Base-by-base conservation (phyloP, 2,329 filamentous ascomycete genomes). In the Cladosporium sp. region DNA sequence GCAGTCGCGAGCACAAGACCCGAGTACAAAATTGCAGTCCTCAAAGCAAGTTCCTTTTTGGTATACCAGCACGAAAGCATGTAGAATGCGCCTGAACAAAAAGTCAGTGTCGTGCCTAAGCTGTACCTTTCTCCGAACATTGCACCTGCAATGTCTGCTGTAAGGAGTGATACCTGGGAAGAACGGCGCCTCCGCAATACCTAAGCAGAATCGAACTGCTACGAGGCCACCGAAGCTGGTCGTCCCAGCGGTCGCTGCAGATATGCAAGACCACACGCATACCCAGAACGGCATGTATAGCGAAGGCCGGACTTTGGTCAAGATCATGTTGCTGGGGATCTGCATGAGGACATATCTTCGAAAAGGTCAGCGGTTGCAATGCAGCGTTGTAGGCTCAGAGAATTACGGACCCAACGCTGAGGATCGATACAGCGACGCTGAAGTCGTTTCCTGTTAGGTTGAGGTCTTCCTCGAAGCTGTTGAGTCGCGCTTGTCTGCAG, bases 371-470 rank as follows among this genome's bases (percentile, higher is more conserved):
- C 17, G 1, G 2, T 15, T 15, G 10, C 22, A 9, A 5, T n/a
- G 0, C 19, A 12, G 3, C 2, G 6, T 3, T 22, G 34, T 3
- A 12, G 20, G n/a, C n/a, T n/a, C n/a, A n/a, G 5, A 19, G 22
- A 4, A 24, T 15, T n/a, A 28, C 45, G 65, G 62, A 68, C 42
- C 44, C 53, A n/a, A 56, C 53, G 34, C 44, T 48, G 12, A 56
- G 71, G 63, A 83, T 80, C 59, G 76, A 78, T 3, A 78, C 81
- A 13, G 78, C 78, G 1, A 83, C 69, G 61, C 83, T 83, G 65
- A 81, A 84, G 48, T 85, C 79, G 1, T 79, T 83, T 4, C 80
- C 80, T 4, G 66, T 71, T 77, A 85, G 80, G 1, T 69, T 69
- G 0, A 85, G 70, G 55, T 85, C 82, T 22, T 72, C 58, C 58